Percentiles rank a stretch among this genome's conserved stretches.
phyloP scores from a whole-genome alignment of 177 flowering plant genomes.

The Vitis hybrid region DNA sequence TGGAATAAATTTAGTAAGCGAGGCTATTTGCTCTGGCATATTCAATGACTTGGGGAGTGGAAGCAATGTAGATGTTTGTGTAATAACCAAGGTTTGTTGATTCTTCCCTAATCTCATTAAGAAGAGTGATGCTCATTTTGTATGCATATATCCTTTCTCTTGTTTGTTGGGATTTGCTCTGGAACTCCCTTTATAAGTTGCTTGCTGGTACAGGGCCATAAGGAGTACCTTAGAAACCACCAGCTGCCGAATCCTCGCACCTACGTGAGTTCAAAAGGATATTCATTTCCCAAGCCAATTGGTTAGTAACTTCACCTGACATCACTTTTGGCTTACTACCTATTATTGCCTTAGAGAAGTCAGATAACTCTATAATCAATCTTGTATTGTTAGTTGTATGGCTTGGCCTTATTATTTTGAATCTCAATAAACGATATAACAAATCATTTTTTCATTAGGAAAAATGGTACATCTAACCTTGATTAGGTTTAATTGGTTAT shows the following conservation, averaged over 20 bases:
- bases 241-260: constrained; percentile 84
- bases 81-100: constrained; percentile 83
- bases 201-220: constrained; percentile 47
- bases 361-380: neutral
- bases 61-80: constrained; percentile 92
- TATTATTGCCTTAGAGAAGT: neutral
- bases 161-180: neutral
- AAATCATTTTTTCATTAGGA: no score
- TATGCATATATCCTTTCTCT: no score
- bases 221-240: constrained; percentile 85
- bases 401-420: neutral
- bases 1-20: constrained; percentile 73
- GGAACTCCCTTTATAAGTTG: neutral
- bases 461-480: no score
- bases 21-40: constrained; percentile 91
- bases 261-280: constrained; percentile 64
- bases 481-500: no score
- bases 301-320: constrained; percentile 42
- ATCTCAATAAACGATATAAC: no score
- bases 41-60: constrained; percentile 98
- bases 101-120: neutral
- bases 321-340: neutral
- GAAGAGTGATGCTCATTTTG: neutral
- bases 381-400: neutral
- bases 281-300: constrained; percentile 69